Percentiles rank a stretch among this genome's conserved stretches.
Evolutionary conservation across 2,329 filamentous ascomycete species (phyloP).

Genomic region (Emericellopsis cladophorae): DNA sequence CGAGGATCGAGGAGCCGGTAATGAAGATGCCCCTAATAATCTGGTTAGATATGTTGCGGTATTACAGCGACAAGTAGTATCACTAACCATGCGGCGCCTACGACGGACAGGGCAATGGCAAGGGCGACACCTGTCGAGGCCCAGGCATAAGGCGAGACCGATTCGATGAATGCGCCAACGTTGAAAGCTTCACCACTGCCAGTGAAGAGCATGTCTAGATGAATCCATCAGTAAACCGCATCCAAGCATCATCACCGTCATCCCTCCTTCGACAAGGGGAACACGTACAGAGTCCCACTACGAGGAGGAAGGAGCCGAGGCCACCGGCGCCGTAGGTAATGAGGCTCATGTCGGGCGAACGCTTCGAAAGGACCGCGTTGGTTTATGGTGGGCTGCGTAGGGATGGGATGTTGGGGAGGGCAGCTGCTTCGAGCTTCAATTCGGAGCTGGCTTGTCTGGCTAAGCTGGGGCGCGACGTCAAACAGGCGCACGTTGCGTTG

Average conservation of each 20-base stretch:
- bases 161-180: conserved; percentile 89
- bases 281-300: conserved; percentile 67
- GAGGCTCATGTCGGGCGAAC: conserved; percentile 49
- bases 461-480: conserved; percentile 1
- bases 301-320: conserved; percentile 52
- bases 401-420: neutral
- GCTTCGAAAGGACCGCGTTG: neutral
- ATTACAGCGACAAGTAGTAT: conserved; percentile 1
- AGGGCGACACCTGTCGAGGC: conserved; percentile 80
- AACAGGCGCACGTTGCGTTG: neutral
- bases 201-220: conserved; percentile 92
- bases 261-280: neutral
- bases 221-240: conserved; percentile 4
- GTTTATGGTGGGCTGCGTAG: neutral
- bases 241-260: conserved; percentile 1
- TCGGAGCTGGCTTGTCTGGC: neutral
- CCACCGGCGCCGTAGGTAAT: conserved; percentile 53
- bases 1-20: conserved; percentile 92
- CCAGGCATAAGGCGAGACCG: conserved; percentile 89
- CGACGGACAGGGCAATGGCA: conserved; percentile 91
- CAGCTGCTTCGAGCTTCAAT: conserved; percentile 2
- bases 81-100: conserved; percentile 88
- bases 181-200: conserved; percentile 94
- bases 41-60: neutral
- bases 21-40: conserved; percentile 86